phyloP scores from a whole-genome alignment of 306 rosid genomes.

The Vigna radiata region DNA sequence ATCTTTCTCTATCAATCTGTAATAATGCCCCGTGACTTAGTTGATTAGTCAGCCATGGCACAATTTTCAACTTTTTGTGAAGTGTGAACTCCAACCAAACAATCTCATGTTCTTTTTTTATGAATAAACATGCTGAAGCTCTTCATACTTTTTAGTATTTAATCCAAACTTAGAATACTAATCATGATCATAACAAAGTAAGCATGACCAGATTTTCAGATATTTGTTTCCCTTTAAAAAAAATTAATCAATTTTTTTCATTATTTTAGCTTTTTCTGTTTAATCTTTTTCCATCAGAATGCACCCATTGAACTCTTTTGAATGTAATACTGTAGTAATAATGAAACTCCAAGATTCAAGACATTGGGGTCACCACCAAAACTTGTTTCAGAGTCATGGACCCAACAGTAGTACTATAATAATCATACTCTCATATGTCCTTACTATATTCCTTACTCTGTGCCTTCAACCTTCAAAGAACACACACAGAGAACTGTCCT shows the following conservation, averaged over 20 bases:
- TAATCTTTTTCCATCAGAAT: neutral
- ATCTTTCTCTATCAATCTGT: neutral
- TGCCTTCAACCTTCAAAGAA: constrained; percentile 2
- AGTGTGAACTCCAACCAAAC: neutral
- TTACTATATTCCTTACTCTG: constrained; percentile 15
- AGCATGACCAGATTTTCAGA: neutral
- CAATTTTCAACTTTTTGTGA: neutral
- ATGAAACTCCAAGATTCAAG: neutral
- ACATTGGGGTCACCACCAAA: neutral
- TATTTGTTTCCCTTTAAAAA: neutral
- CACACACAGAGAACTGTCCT: neutral
- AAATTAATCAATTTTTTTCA: too few species aligned
- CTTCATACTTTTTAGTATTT: too few species aligned
- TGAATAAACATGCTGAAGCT: too few species aligned
- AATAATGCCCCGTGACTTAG: neutral
- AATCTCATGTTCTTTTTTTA: too few species aligned
- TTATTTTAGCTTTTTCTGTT: too few species aligned
- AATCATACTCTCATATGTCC: neutral
- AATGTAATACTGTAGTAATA: neutral
- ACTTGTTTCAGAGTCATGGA: neutral
- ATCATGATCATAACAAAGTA: neutral
- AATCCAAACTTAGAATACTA: neutral
- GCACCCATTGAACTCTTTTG: neutral
- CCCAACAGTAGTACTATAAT: constrained; percentile 4
- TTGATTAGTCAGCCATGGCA: neutral